A percentile compares a stretch with the other conserved stretches of the same genome.
Conservation (phyloP, 164 flowering plant species). For the Nymphaea colorata region DNA sequence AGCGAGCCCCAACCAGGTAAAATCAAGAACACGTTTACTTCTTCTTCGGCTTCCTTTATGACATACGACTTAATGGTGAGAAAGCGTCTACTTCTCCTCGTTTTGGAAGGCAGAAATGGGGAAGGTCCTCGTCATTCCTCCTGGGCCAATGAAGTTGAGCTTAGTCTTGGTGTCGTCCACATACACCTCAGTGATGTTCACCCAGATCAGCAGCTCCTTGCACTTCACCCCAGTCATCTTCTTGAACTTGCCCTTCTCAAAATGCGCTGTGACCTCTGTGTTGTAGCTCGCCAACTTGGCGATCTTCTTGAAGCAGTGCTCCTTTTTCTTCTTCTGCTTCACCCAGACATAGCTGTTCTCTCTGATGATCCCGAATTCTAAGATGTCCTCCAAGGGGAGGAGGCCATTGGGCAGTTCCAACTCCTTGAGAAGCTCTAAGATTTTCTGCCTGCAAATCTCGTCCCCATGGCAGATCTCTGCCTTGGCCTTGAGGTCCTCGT, state of each 20-base stretch:
- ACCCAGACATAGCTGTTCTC: slow-evolving; percentile 82
- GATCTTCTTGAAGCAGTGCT: slow-evolving; percentile 54
- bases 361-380: slow-evolving; percentile 40
- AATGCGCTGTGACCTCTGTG: slow-evolving; percentile 56
- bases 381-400: slow-evolving; percentile 46
- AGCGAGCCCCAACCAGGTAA: no score
- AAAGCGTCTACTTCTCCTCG: slow-evolving; percentile 10
- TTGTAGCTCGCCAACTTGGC: slow-evolving; percentile 42
- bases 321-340: slow-evolving; percentile 53
- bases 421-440: slow-evolving; percentile 35
- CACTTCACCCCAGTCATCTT: slow-evolving; percentile 74
- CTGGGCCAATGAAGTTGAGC: slow-evolving; percentile 45
- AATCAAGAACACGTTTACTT: no score
- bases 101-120: slow-evolving; percentile 49
- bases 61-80: no score
- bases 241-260: slow-evolving; percentile 45
- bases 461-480: slow-evolving; percentile 60
- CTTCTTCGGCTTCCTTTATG: no score
- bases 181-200: slow-evolving; percentile 35
- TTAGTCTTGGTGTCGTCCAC: slow-evolving; percentile 37
- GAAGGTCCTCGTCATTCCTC: slow-evolving; percentile 43
- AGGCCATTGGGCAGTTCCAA: slow-evolving; percentile 60
- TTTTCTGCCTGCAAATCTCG: slow-evolving; percentile 40
- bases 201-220: slow-evolving; percentile 71
- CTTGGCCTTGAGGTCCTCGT: slow-evolving; percentile 47